phyloP scores from a whole-genome alignment of 352 stramenopile species.

The Phytophthora rubi region DNA sequence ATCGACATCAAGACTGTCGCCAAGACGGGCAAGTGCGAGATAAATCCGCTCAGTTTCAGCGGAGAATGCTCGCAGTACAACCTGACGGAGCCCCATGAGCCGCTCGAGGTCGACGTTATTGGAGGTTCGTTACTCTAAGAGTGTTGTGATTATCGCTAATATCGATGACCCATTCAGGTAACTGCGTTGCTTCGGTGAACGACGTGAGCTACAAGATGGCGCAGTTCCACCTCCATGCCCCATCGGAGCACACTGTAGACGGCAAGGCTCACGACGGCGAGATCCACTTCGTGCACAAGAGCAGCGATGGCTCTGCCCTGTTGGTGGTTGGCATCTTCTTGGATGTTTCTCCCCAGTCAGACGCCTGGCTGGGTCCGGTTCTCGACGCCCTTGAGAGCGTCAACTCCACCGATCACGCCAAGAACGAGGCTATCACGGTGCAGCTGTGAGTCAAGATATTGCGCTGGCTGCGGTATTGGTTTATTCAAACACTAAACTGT shows the following conservation, averaged over 20 bases:
- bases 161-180: slow-evolving; percentile 13
- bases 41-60: no score
- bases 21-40: no score
- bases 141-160: neutral
- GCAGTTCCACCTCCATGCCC: slow-evolving; percentile 63
- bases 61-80: no score
- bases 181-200: slow-evolving; percentile 18
- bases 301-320: slow-evolving; percentile 43
- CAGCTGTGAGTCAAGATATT: slow-evolving; percentile 31
- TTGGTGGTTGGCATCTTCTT: slow-evolving; percentile 54
- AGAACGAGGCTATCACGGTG: slow-evolving; percentile 18
- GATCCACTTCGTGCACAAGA: slow-evolving; percentile 68
- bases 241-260: slow-evolving; percentile 67
- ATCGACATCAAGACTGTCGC: no score
- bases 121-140: slow-evolving; percentile 17
- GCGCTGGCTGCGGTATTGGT: neutral
- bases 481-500: slow-evolving; percentile 6
- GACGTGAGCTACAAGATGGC: slow-evolving; percentile 28
- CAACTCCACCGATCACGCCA: slow-evolving; percentile 20
- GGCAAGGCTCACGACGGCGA: slow-evolving; percentile 54
- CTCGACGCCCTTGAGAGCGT: slow-evolving; percentile 44
- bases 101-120: slow-evolving; percentile 13
- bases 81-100: no score
- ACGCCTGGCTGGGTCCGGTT: slow-evolving; percentile 41
- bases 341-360: slow-evolving; percentile 16